These are phyloP conservation scores for Arachis monticola DNA, from an alignment of 331 rosid species.

Conservation along the genomic window DNA sequence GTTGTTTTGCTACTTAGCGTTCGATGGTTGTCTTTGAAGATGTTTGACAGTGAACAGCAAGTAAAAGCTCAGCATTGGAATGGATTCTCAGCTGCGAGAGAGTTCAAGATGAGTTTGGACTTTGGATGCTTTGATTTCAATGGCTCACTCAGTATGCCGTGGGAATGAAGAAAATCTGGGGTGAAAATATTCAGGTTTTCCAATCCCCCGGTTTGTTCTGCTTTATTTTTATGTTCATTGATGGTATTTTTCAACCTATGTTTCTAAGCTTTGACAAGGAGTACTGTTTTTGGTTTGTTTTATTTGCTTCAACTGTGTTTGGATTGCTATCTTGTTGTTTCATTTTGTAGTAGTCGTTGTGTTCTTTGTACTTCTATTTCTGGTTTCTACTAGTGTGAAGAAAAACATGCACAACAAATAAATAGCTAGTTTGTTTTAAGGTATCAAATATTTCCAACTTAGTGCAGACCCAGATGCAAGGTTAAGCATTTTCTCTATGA, in stretches of 20 bases:
- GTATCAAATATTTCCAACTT: constrained; percentile 38
- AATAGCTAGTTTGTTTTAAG: constrained; percentile 34
- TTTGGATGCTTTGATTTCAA: constrained; percentile 46
- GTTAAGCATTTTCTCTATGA: constrained; percentile 11
- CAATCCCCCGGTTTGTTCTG: constrained; percentile 59
- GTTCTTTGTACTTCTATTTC: constrained; percentile 39
- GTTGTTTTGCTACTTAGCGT: constrained; percentile 31
- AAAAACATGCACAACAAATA: constrained; percentile 36
- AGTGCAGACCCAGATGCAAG: constrained; percentile 34
- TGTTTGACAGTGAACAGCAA: constrained; percentile 7
- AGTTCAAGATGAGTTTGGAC: constrained; percentile 49
- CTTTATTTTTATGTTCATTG: constrained; percentile 40
- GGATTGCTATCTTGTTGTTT: constrained; percentile 26
- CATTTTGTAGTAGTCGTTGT: constrained; percentile 32
- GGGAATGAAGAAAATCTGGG: constrained; percentile 68
- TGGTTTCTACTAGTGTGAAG: constrained; percentile 32
- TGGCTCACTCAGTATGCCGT: constrained; percentile 57
- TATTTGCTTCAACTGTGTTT: constrained; percentile 29
- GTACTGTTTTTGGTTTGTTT: constrained; percentile 28
- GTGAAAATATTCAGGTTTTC: constrained; percentile 55
- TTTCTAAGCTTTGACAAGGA: constrained; percentile 44
- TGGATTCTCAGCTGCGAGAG: constrained; percentile 22
- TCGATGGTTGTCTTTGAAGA: constrained; percentile 22
- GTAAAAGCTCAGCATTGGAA: not conserved
- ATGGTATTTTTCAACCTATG: constrained; percentile 31